These are phyloP conservation scores for Yarrowia galli DNA, from an alignment of 1,139 yeast genomes.

Conservation along the genomic window DNA sequence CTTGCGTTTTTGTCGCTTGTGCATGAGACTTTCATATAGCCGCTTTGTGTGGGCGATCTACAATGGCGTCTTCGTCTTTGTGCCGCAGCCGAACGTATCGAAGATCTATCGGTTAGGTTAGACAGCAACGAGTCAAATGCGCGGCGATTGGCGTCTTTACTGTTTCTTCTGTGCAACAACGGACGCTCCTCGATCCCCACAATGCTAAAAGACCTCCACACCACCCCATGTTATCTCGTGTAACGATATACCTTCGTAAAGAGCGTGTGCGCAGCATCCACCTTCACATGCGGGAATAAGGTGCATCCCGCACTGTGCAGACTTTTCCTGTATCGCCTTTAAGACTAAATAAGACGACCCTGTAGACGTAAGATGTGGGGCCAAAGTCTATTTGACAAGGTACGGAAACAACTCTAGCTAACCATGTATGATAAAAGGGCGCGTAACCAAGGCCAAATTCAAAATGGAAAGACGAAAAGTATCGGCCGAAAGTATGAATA, in stretches of 20 bases:
- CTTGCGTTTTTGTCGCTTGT: conserved; percentile 21
- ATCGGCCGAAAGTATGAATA: no score
- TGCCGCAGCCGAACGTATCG: conserved; percentile 35
- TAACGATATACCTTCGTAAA: no score
- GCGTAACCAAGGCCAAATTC: conserved; percentile 1
- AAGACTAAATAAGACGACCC: conserved; percentile 34
- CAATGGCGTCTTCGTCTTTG: conserved; percentile 33
- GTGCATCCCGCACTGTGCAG: conserved; percentile 32
- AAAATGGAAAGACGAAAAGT: not conserved
- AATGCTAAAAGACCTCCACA: not conserved
- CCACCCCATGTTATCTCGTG: not conserved
- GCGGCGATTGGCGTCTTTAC: conserved; percentile 8
- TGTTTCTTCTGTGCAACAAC: not conserved
- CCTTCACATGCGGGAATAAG: conserved; percentile 33
- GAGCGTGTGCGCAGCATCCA: not conserved
- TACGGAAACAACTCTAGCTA: conserved; percentile 12
- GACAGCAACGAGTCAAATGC: conserved; percentile 21
- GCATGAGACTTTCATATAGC: conserved; percentile 36
- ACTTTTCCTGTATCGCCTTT: conserved; percentile 27
- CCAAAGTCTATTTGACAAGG: conserved; percentile 25
- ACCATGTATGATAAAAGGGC: conserved; percentile 7
- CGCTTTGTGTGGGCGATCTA: conserved; percentile 34
- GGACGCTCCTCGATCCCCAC: not conserved
- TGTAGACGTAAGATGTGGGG: conserved; percentile 36
- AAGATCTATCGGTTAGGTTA: conserved; percentile 31